Evolutionary conservation across 2,329 filamentous ascomycete genomes (phyloP).

Genomic region (Thielaviopsis punctulata): DNA sequence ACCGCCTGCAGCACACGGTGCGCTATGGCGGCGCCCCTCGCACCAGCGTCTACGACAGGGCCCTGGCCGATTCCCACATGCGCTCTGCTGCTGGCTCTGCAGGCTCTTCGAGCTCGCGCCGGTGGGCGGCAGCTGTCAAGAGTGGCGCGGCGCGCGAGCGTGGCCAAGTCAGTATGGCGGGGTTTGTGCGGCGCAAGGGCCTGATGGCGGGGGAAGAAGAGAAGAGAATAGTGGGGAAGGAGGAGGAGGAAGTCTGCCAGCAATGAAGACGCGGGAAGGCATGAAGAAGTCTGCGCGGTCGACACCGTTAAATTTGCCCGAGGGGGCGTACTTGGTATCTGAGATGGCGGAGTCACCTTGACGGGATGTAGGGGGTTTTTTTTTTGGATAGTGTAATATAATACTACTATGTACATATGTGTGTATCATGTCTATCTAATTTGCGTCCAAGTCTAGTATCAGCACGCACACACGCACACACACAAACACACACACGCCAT

Average conservation of each 20-base stretch:
- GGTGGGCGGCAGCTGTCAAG: slow-evolving; percentile 10
- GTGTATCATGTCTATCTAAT: no score
- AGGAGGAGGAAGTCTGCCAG: not conserved
- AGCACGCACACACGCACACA: no score
- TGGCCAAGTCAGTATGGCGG: slow-evolving; percentile 34
- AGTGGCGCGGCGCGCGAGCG: slow-evolving; percentile 24
- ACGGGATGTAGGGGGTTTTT: no score
- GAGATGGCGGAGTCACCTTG: not conserved
- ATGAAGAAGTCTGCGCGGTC: not conserved
- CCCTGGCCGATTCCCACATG: slow-evolving; percentile 1
- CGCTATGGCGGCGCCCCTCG: slow-evolving; percentile 43
- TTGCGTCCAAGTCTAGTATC: no score
- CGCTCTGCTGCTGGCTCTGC: not conserved
- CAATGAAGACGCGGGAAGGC: not conserved
- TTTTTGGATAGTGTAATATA: not conserved
- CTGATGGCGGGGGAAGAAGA: not conserved
- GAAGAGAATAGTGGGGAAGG: not conserved
- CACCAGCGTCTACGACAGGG: slow-evolving; percentile 31
- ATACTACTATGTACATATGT: no score
- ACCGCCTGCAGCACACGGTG: slow-evolving; percentile 54
- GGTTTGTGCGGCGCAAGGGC: slow-evolving; percentile 23
- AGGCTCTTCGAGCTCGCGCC: not conserved
- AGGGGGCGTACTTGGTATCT: not conserved
- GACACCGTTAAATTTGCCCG: not conserved
- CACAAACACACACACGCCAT: no score